Percentiles rank a stretch among this genome's conserved stretches.
These are phyloP conservation scores for Solanum piurae DNA, from an alignment of 257 asterid species.

Conservation along the genomic window DNA sequence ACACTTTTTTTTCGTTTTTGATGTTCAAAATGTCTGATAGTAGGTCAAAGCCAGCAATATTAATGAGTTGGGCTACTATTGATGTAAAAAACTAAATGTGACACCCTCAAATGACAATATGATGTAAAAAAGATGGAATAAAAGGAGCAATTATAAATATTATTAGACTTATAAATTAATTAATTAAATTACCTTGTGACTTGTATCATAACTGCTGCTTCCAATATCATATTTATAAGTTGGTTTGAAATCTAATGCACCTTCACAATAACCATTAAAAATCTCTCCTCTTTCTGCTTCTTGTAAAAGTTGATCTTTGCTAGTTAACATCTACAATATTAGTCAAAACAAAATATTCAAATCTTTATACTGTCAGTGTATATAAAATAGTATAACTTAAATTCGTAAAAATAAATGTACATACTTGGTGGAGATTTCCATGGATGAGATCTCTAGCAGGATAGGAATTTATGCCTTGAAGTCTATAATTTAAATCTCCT, in stretches of 20 bases:
- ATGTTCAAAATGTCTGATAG: background rate
- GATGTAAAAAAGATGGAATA: background rate
- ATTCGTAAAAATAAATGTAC: background rate
- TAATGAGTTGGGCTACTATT: too few species aligned
- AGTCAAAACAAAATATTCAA: background rate
- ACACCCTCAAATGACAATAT: background rate
- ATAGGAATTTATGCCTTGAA: slow-evolving; percentile 38
- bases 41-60: too few species aligned
- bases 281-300: slow-evolving; percentile 67
- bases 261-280: slow-evolving; percentile 57
- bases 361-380: background rate
- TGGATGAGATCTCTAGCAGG: slow-evolving; percentile 50
- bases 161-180: background rate
- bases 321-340: slow-evolving; percentile 25
- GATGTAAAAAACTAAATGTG: too few species aligned
- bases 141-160: background rate
- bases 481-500: slow-evolving; percentile 67
- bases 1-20: background rate
- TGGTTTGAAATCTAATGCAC: slow-evolving; percentile 56
- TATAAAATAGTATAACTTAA: background rate
- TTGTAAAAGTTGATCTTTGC: slow-evolving; percentile 55
- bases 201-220: slow-evolving; percentile 55
- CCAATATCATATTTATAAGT: slow-evolving; percentile 56
- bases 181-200: slow-evolving; percentile 43
- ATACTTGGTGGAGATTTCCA: slow-evolving; percentile 37